A percentile compares a stretch with the other conserved stretches of the same genome.
Evolutionary conservation across 306 rosid genomes (phyloP).

Genomic region (Macrotyloma uniflorum): DNA sequence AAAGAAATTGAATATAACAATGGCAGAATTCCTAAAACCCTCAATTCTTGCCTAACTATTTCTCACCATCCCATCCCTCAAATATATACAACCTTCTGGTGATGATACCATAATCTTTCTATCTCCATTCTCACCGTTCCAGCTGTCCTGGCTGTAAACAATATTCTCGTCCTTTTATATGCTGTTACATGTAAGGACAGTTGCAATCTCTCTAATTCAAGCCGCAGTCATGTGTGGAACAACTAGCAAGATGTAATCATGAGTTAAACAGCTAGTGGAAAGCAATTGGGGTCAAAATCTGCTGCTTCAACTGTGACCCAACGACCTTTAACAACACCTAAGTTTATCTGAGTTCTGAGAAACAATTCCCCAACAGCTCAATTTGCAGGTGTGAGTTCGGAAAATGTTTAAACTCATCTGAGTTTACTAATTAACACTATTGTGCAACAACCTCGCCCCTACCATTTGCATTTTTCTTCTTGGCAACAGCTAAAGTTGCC

Average conservation of each 20-base stretch:
- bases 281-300: no score
- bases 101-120: slow-evolving; percentile 3
- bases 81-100: slow-evolving; percentile 7
- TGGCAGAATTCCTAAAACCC: slow-evolving; percentile 5
- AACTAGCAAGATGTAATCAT: no score
- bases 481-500: no score
- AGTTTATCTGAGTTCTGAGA: background rate
- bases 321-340: no score
- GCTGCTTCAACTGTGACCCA: no score
- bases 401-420: background rate
- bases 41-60: background rate
- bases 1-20: background rate
- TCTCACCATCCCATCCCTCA: background rate
- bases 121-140: background rate
- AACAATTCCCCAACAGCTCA: background rate
- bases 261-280: no score
- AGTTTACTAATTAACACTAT: background rate
- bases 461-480: background rate
- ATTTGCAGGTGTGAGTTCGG: background rate
- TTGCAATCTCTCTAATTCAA: background rate
- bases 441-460: background rate
- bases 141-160: background rate
- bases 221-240: no score
- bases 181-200: background rate
- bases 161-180: background rate